A percentile compares a stretch with the other conserved stretches of the same genome.
These are phyloP conservation scores for Isatis lusitanica DNA, from an alignment of 441 rosid species.

Conservation along the genomic window DNA sequence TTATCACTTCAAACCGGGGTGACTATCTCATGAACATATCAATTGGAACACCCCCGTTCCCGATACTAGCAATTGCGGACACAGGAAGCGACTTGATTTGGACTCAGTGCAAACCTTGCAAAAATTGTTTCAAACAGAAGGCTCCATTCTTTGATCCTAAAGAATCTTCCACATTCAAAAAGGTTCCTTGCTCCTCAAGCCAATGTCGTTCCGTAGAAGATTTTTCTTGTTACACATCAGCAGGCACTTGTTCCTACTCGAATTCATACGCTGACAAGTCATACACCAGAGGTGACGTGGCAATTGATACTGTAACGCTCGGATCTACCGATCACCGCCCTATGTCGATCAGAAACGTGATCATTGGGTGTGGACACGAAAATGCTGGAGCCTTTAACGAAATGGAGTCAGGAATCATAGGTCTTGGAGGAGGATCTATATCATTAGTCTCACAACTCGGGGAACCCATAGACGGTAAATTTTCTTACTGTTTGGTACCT, in stretches of 20 bases:
- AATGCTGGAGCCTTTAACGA: slow-evolving; percentile 34
- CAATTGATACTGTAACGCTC: slow-evolving; percentile 37
- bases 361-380: slow-evolving; percentile 48
- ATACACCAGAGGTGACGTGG: slow-evolving; percentile 32
- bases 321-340: slow-evolving; percentile 30
- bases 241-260: slow-evolving; percentile 21
- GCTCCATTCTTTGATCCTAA: slow-evolving; percentile 39
- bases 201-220: slow-evolving; percentile 1
- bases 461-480: slow-evolving; percentile 29
- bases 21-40: slow-evolving; percentile 45
- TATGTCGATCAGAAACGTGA: neutral
- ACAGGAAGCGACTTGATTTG: slow-evolving; percentile 50
- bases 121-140: slow-evolving; percentile 25
- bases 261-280: slow-evolving; percentile 42
- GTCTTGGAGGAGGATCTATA: slow-evolving; percentile 40
- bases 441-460: slow-evolving; percentile 43
- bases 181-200: slow-evolving; percentile 35
- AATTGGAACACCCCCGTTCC: slow-evolving; percentile 39
- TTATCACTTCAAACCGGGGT: neutral
- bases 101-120: slow-evolving; percentile 49
- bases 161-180: slow-evolving; percentile 35
- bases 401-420: slow-evolving; percentile 35
- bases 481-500: slow-evolving; percentile 52
- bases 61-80: slow-evolving; percentile 38
- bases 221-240: slow-evolving; percentile 1